Evolutionary conservation across 192 early-diverging fungal genomes (phyloP), one percentile per base, ranked within the genome.

Genomic region (Coemansia aciculifera): DNA sequence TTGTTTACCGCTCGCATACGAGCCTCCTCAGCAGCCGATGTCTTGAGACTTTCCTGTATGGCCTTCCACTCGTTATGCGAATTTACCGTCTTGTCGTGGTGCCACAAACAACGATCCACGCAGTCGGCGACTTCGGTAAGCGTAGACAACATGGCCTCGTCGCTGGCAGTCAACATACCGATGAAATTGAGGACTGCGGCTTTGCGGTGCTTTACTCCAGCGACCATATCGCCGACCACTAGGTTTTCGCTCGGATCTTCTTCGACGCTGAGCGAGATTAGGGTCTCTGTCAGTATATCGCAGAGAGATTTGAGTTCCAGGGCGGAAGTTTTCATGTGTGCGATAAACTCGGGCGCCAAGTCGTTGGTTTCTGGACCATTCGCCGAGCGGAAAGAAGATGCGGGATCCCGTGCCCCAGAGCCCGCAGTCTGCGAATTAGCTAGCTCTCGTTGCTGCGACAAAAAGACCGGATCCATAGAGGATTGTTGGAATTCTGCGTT

Each of bases 41-140:
- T 68, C 24, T 59, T 68, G 36, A 75, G 67, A n/a, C 73, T 80
- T 44, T 80, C 73, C 62, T 75, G 78, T 40, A 80, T 80, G 21
- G 78, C 69, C 64, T 64, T 69, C 79, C 79, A 81, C 52, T 75
- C 79, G 52, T 76, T 73, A 39, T 81, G 79, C 44, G 79, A 64
- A 29, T 69, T 72, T n/a, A 75, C 31, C 17, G 73, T 69, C 24
- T 75, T 81, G 39, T 73, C 73, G 36, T 72, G 72, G 0, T 72
- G 67, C 78, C 78, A 81, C 49, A 68, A 31, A 34, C 73, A 75
- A 21, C 69, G 72, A 37, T 75, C 78, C 2, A 68, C 70, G 17
- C 61, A 27, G 44, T 72, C 73, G 12, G 40, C 48, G 7, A 70
- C 57, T 5, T 61, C 59, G 1, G 73, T 75, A 36, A 81, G 70